phyloP scores from a whole-genome alignment of 192 early-diverging fungal species.

The Entomortierella beljakovae region DNA sequence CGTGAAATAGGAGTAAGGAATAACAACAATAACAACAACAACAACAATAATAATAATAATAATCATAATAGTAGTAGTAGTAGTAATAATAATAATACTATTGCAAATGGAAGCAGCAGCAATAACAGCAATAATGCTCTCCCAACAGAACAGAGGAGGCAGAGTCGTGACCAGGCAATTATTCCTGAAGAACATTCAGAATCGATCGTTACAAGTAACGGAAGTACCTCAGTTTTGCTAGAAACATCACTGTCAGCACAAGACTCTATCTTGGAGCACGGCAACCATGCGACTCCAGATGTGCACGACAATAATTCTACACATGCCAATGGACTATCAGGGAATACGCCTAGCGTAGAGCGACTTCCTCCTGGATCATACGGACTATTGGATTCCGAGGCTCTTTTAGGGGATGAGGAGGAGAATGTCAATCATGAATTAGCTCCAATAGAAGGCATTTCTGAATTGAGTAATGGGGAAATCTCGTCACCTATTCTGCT shows the following conservation, averaged over 20 bases:
- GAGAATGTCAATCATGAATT: conserved; percentile 36
- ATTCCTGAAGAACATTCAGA: conserved; percentile 36
- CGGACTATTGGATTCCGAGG: conserved; percentile 29
- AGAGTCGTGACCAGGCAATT: conserved; percentile 19
- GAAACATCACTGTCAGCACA: no score
- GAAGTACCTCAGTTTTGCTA: background rate
- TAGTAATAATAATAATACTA: background rate
- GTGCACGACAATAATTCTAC: no score
- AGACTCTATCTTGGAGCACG: no score
- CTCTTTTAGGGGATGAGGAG: conserved; percentile 31
- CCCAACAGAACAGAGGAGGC: conserved; percentile 5
- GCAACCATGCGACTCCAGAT: no score
- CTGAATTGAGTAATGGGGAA: conserved; percentile 3
- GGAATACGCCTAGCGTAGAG: no score
- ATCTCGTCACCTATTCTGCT: background rate
- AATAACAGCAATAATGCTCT: background rate
- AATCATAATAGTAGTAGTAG: background rate
- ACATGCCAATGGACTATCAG: no score
- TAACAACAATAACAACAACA: conserved; percentile 22
- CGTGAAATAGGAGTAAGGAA: conserved; percentile 55
- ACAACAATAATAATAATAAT: background rate
- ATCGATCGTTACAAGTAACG: conserved; percentile 18
- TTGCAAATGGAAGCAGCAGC: conserved; percentile 17
- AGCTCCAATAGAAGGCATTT: background rate
- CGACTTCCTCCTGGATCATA: conserved; percentile 35